These are phyloP conservation scores for Phaeosphaeriaceae sp. DNA, from an alignment of 2,329 filamentous ascomycete species.

Conservation along the genomic window DNA sequence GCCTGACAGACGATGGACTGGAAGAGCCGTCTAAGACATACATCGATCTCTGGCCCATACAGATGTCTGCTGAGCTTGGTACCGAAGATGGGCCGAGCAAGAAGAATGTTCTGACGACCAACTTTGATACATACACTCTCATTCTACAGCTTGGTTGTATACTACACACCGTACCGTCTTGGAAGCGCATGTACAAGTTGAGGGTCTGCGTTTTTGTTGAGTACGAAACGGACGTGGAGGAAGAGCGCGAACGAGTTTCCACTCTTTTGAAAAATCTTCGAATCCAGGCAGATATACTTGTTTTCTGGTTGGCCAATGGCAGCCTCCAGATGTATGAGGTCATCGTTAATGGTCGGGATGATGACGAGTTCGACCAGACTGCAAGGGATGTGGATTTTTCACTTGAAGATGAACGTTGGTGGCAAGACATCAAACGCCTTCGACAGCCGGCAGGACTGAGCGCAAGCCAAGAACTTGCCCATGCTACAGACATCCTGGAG, in stretches of 20 bases:
- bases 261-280: constrained; percentile 80
- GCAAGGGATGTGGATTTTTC: constrained; percentile 70
- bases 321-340: constrained; percentile 74
- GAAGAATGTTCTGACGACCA: constrained; percentile 77
- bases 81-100: constrained; percentile 54
- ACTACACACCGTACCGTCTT: constrained; percentile 79
- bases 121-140: constrained; percentile 90
- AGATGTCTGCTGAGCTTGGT: constrained; percentile 86
- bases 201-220: constrained; percentile 89
- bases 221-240: constrained; percentile 82
- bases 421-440: constrained; percentile 73
- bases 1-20: constrained; percentile 47
- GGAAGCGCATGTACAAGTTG: constrained; percentile 76
- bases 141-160: constrained; percentile 89
- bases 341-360: constrained; percentile 74
- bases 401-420: constrained; percentile 80
- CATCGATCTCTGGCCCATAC: constrained; percentile 90
- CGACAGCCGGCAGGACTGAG: constrained; percentile 47
- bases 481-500: constrained; percentile 55
- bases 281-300: constrained; percentile 78
- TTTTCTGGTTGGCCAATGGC: constrained; percentile 83
- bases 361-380: constrained; percentile 61
- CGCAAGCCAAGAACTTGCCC: constrained; percentile 54
- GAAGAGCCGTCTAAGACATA: constrained; percentile 74
- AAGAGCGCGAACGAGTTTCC: constrained; percentile 76